Percentiles rank a stretch among this genome's conserved stretches.
Conservation (phyloP, 768 basidiomycete genomes). For the Pleurotus tuber-regium region DNA sequence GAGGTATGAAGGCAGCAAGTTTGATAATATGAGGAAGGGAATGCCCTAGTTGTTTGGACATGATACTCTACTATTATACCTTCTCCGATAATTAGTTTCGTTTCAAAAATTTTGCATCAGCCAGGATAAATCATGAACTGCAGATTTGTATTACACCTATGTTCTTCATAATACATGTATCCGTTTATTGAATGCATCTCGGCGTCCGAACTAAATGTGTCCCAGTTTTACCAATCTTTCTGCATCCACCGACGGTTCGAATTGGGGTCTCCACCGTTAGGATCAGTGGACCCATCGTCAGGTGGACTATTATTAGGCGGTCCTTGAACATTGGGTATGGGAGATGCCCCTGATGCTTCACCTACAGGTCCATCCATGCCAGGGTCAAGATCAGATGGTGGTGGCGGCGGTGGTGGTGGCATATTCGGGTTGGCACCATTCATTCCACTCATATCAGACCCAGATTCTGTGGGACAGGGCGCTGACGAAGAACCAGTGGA, state of each 20-base stretch:
- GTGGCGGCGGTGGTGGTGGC: too few relatives aligned
- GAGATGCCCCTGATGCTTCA: background rate
- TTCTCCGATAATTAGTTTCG: too few relatives aligned
- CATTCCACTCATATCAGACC: too few relatives aligned
- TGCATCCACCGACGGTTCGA: conserved; percentile 1
- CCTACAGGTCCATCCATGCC: background rate
- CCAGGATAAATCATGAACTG: background rate
- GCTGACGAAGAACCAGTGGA: background rate
- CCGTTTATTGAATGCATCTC: conserved; percentile 15
- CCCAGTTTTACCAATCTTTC: conserved; percentile 4
- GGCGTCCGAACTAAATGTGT: background rate
- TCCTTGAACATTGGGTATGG: background rate
- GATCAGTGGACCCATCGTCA: background rate
- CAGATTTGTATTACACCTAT: background rate
- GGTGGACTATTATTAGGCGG: background rate
- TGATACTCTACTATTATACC: background rate
- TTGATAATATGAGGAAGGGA: conserved; percentile 75
- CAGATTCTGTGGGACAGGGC: background rate
- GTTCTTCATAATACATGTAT: background rate
- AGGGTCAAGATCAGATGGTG: too few relatives aligned
- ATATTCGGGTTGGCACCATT: too few relatives aligned
- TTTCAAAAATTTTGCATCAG: background rate
- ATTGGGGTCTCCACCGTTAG: background rate
- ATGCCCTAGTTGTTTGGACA: conserved; percentile 34
- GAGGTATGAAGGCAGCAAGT: conserved; percentile 70